Conservation (phyloP, 768 basidiomycete species). For the Trametes meyenii region DNA sequence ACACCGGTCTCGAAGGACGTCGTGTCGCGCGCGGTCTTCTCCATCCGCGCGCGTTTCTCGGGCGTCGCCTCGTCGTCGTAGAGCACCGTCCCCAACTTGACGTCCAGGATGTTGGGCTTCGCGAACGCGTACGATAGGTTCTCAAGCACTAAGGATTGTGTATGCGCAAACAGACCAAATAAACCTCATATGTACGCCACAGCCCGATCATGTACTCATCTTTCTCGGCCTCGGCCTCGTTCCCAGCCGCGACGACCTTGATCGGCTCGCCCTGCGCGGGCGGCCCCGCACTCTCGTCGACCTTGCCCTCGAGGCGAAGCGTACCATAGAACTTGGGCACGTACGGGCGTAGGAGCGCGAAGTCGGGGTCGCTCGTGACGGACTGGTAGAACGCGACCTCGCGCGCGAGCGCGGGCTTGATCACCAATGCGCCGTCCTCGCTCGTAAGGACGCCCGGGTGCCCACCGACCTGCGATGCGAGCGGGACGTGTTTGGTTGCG, state of each 20-base stretch:
- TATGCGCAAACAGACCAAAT: neutral
- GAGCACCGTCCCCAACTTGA: slow-evolving; percentile 92
- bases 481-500: slow-evolving; percentile 29
- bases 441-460: slow-evolving; percentile 74
- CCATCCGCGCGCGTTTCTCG: slow-evolving; percentile 83
- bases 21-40: slow-evolving; percentile 63
- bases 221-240: slow-evolving; percentile 41
- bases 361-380: slow-evolving; percentile 43
- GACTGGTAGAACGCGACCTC: slow-evolving; percentile 77
- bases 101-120: slow-evolving; percentile 86
- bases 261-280: slow-evolving; percentile 17
- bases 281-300: slow-evolving; percentile 40
- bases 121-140: slow-evolving; percentile 75
- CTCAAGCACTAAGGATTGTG: slow-evolving; percentile 81
- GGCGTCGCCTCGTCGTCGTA: slow-evolving; percentile 67
- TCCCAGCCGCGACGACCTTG: slow-evolving; percentile 19
- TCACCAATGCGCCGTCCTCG: slow-evolving; percentile 75
- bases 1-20: slow-evolving; percentile 80
- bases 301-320: slow-evolving; percentile 67
- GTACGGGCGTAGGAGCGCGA: slow-evolving; percentile 55
- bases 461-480: slow-evolving; percentile 76
- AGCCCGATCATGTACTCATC: slow-evolving; percentile 42
- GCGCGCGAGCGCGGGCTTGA: slow-evolving; percentile 69
- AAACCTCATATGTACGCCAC: neutral
- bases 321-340: slow-evolving; percentile 82